Conservation (phyloP, 306 rosid genomes). For the Glycine soja region DNA sequence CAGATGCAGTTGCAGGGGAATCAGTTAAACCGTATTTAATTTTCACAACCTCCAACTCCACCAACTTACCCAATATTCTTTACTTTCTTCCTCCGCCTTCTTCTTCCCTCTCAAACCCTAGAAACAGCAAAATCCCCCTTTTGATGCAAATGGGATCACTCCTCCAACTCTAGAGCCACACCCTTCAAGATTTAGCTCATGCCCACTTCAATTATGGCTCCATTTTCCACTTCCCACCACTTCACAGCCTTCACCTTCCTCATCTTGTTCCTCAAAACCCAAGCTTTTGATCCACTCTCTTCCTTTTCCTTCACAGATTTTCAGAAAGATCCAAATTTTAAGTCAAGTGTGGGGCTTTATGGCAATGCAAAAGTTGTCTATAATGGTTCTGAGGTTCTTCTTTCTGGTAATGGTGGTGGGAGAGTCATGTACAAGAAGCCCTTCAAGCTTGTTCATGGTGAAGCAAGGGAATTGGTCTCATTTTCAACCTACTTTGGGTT, state of each 20-base stretch:
- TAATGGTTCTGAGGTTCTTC: constrained; percentile 66
- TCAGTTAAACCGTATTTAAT: constrained; percentile 67
- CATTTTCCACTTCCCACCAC: constrained; percentile 52
- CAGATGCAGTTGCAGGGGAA: constrained; percentile 54
- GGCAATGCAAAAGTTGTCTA: constrained; percentile 71
- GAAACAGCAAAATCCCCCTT: constrained; percentile 48
- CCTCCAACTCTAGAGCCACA: constrained; percentile 48
- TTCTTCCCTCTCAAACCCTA: constrained; percentile 67
- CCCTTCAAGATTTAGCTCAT: constrained; percentile 57
- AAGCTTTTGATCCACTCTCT: constrained; percentile 53
- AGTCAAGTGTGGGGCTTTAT: constrained; percentile 62
- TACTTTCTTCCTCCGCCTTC: constrained; percentile 68
- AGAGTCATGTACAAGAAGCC: constrained; percentile 67
- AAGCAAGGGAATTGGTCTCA: constrained; percentile 62
- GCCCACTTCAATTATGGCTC: constrained; percentile 72
- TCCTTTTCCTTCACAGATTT: constrained; percentile 71
- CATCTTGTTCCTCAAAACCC: constrained; percentile 59
- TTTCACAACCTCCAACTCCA: constrained; percentile 78
- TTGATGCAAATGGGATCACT: constrained; percentile 60
- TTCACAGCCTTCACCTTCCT: constrained; percentile 49
- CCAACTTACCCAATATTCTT: constrained; percentile 65
- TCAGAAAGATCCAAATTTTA: constrained; percentile 62
- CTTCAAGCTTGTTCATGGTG: constrained; percentile 71
- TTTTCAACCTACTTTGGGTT: constrained; percentile 79
- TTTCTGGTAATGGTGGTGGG: constrained; percentile 61